Conservation (phyloP, 164 flowering plant genomes). For the Macadamia tetraphylla region DNA sequence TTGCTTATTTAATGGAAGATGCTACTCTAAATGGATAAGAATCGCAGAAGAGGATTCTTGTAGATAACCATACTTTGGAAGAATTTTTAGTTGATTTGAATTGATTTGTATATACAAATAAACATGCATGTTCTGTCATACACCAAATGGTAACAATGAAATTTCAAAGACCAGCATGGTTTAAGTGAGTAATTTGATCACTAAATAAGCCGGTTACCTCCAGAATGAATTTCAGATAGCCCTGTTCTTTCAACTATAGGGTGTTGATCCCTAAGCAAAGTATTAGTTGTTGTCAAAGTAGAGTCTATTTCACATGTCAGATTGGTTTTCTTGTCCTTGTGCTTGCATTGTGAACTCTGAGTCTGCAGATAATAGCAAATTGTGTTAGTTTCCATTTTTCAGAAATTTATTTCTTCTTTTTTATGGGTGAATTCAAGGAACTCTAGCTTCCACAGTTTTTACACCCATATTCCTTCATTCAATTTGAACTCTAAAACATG, state of each 20-base stretch:
- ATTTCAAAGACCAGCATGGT: background rate
- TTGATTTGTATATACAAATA: too few species aligned
- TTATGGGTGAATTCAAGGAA: background rate
- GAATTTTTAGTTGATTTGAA: too few species aligned
- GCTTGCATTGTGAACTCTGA: conserved; percentile 16
- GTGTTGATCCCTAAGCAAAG: conserved; percentile 13
- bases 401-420: background rate
- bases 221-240: conserved; percentile 12
- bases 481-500: background rate
- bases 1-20: too few species aligned
- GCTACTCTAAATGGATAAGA: too few species aligned
- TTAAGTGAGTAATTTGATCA: background rate
- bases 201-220: conserved; percentile 27
- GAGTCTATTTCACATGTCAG: conserved; percentile 9
- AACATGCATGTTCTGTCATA: too few species aligned
- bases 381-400: background rate
- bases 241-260: conserved; percentile 13
- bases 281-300: background rate
- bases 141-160: background rate
- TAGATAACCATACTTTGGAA: too few species aligned
- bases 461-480: background rate
- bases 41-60: too few species aligned
- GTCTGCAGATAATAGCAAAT: conserved; percentile 26
- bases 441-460: background rate
- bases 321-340: conserved; percentile 14